phyloP scores from a whole-genome alignment of 2,329 filamentous ascomycete genomes.

The Hypoxylon sp. region DNA sequence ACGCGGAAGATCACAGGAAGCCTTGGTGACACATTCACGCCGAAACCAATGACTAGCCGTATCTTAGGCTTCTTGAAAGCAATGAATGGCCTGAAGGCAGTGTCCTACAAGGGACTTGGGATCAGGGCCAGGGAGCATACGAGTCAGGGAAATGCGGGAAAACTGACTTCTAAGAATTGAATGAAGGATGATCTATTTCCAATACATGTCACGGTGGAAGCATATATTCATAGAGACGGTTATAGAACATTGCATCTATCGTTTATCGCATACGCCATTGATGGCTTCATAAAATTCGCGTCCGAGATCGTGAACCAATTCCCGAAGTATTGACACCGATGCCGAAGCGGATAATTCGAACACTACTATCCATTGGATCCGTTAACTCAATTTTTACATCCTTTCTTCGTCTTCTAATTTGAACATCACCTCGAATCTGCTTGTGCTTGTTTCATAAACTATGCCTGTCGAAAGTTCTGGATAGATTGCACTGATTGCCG shows the following conservation, averaged over 20 bases:
- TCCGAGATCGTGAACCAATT: neutral
- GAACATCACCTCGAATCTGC: neutral
- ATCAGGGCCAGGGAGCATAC: neutral
- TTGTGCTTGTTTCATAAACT: neutral
- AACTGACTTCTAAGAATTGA: neutral
- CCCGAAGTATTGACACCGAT: neutral
- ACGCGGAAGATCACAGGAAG: neutral
- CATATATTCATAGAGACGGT: neutral
- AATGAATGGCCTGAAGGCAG: neutral
- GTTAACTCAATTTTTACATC: neutral
- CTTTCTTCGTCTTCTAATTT: neutral
- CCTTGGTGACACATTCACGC: neutral
- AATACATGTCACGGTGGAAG: neutral
- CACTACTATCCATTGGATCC: neutral
- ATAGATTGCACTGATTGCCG: too few relatives aligned
- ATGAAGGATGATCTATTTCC: neutral
- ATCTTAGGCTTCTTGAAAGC: neutral
- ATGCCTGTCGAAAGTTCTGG: neutral
- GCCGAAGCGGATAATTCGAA: neutral
- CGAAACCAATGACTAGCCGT: neutral
- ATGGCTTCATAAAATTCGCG: neutral
- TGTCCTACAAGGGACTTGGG: neutral
- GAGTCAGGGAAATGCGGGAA: neutral
- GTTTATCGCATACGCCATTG: neutral
- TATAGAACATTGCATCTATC: neutral